These are phyloP conservation scores for Cornus florida DNA, from an alignment of 148 eudicot species.

Conservation along the genomic window DNA sequence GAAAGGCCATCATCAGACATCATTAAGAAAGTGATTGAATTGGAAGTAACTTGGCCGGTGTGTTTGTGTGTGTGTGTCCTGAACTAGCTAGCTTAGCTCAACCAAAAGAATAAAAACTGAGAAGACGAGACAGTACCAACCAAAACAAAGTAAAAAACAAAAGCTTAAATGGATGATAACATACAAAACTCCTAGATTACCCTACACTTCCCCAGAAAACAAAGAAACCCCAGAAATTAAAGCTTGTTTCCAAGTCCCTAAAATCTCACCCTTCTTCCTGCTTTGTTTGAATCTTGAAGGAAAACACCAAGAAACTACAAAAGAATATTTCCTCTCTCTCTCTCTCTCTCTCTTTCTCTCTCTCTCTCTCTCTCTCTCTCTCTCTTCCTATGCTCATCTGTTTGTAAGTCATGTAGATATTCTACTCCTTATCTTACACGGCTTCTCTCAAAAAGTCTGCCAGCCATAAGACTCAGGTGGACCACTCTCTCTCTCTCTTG, in stretches of 20 bases:
- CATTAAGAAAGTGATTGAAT: neutral
- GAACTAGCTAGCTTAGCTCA: neutral
- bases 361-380: conserved; percentile 20
- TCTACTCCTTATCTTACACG: neutral
- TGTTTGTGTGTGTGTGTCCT: neutral
- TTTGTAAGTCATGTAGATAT: too few species aligned
- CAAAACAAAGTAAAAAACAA: neutral
- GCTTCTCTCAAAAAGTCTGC: neutral
- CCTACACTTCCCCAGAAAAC: neutral
- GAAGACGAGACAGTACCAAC: neutral
- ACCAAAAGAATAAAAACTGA: neutral
- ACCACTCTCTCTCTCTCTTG: neutral
- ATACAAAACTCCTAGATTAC: neutral
- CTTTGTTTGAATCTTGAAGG: conserved; percentile 18
- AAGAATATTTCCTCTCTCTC: conserved; percentile 15
- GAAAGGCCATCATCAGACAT: neutral
- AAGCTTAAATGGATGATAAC: neutral
- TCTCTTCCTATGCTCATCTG: neutral
- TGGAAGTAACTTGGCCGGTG: neutral
- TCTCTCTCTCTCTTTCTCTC: too few species aligned
- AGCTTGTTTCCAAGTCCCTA: neutral
- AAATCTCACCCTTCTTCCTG: neutral
- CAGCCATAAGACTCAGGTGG: neutral
- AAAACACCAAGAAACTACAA: conserved; percentile 14
- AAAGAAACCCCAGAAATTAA: neutral